Evolutionary conservation across 768 basidiomycete genomes (phyloP).

Genomic region (Roridomyces roridus): DNA sequence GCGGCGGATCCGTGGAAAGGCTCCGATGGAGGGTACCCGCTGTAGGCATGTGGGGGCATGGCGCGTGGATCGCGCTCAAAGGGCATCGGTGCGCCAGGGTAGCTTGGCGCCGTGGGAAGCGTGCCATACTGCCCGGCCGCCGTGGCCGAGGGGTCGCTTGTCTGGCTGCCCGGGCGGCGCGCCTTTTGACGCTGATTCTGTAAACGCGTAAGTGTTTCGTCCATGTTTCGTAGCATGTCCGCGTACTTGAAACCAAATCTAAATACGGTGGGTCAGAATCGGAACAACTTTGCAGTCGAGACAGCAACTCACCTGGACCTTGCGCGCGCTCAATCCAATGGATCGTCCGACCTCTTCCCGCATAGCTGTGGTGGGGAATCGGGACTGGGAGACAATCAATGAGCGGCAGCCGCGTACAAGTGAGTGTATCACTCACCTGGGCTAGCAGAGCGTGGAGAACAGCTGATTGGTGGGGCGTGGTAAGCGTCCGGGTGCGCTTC

Average conservation of each 20-base stretch:
- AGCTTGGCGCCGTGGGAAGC: slow-evolving; percentile 53
- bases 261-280: slow-evolving; percentile 20
- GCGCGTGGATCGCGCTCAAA: slow-evolving; percentile 14
- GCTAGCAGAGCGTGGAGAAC: slow-evolving; percentile 88
- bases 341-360: slow-evolving; percentile 87
- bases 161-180: slow-evolving; percentile 72
- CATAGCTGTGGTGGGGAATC: slow-evolving; percentile 87
- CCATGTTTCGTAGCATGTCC: slow-evolving; percentile 16
- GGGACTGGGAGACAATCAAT: slow-evolving; percentile 57
- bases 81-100: slow-evolving; percentile 26
- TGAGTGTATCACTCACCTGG: slow-evolving; percentile 60
- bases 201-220: slow-evolving; percentile 27
- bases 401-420: slow-evolving; percentile 17
- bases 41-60: slow-evolving; percentile 18
- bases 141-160: slow-evolving; percentile 55
- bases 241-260: slow-evolving; percentile 91
- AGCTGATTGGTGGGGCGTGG: slow-evolving; percentile 87
- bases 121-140: slow-evolving; percentile 69
- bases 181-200: slow-evolving; percentile 92
- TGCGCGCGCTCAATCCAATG: slow-evolving; percentile 88
- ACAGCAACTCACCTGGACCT: slow-evolving; percentile 76
- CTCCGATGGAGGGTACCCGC: slow-evolving; percentile 34
- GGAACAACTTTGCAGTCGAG: slow-evolving; percentile 15
- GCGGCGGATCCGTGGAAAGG: slow-evolving; percentile 34
- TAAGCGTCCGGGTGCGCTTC: slow-evolving; percentile 83